A percentile compares a stretch with the other conserved stretches of the same genome.
Conservation (phyloP, 2,329 filamentous ascomycete genomes). For the Trichoderma sp. region DNA sequence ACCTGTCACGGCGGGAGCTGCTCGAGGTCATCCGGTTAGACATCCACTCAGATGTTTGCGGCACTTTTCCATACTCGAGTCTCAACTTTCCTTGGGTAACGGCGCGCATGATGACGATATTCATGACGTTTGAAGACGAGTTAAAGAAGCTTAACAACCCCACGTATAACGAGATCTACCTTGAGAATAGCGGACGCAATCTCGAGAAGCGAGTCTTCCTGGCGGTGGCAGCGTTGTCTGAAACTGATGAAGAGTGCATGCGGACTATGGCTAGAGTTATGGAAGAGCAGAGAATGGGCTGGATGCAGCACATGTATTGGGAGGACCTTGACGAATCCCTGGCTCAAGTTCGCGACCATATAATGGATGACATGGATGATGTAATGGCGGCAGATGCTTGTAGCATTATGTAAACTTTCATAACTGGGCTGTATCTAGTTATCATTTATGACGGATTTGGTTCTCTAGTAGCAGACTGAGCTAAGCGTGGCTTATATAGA, state of each 20-base stretch:
- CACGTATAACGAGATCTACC: neutral
- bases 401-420: neutral
- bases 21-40: neutral
- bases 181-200: neutral
- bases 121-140: neutral
- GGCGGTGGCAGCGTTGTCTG: neutral
- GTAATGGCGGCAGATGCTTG: neutral
- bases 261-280: neutral
- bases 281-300: slow-evolving; percentile 4
- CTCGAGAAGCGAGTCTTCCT: neutral
- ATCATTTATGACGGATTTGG: neutral
- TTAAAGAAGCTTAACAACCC: slow-evolving; percentile 1
- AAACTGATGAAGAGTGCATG: neutral
- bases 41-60: neutral
- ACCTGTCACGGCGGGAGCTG: neutral
- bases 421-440: neutral
- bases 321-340: neutral
- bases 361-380: neutral
- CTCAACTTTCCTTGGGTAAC: slow-evolving; percentile 1
- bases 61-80: neutral
- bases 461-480: neutral
- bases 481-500: neutral
- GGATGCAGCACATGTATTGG: slow-evolving; percentile 1
- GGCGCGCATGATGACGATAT: neutral
- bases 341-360: neutral